These are phyloP conservation scores for Ogataea henricii DNA, from an alignment of 805 yeast species.

Conservation along the genomic window DNA sequence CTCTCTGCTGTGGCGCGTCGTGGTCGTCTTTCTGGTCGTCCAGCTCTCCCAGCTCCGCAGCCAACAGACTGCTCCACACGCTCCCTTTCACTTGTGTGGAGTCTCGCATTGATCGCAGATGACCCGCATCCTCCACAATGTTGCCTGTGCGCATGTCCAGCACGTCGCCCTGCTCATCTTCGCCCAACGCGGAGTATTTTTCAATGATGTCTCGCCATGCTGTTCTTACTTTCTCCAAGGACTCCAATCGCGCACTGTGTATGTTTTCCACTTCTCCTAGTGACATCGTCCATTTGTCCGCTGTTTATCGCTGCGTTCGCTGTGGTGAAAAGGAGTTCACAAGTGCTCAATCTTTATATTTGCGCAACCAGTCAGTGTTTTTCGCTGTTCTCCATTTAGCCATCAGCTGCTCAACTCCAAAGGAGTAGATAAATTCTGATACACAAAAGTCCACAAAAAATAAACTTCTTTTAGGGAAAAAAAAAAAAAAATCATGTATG, in stretches of 20 bases:
- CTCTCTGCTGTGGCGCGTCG: background rate
- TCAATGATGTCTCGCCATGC: slow-evolving; percentile 56
- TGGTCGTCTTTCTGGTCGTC: slow-evolving; percentile 7
- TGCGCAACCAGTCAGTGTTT: background rate
- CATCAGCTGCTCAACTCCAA: background rate
- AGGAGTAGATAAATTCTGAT: slow-evolving; percentile 6
- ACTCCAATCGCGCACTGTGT: slow-evolving; percentile 15
- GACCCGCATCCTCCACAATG: slow-evolving; percentile 69
- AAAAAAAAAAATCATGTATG: background rate
- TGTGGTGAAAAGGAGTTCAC: too few relatives aligned
- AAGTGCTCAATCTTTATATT: background rate
- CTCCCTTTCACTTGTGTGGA: slow-evolving; percentile 25
- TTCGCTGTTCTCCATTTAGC: background rate
- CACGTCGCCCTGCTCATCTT: slow-evolving; percentile 58
- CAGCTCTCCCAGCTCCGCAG: slow-evolving; percentile 29
- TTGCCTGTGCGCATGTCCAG: slow-evolving; percentile 67
- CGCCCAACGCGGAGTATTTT: slow-evolving; percentile 50
- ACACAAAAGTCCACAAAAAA: slow-evolving; percentile 5
- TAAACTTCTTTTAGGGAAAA: background rate
- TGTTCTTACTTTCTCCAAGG: slow-evolving; percentile 23
- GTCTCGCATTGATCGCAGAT: slow-evolving; percentile 49
- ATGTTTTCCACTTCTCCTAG: slow-evolving; percentile 14
- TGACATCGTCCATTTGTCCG: slow-evolving; percentile 3
- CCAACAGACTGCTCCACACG: slow-evolving; percentile 43
- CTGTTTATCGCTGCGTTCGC: background rate